Conservation (phyloP, 179 eudicot genomes). For the Silene vulgaris region DNA sequence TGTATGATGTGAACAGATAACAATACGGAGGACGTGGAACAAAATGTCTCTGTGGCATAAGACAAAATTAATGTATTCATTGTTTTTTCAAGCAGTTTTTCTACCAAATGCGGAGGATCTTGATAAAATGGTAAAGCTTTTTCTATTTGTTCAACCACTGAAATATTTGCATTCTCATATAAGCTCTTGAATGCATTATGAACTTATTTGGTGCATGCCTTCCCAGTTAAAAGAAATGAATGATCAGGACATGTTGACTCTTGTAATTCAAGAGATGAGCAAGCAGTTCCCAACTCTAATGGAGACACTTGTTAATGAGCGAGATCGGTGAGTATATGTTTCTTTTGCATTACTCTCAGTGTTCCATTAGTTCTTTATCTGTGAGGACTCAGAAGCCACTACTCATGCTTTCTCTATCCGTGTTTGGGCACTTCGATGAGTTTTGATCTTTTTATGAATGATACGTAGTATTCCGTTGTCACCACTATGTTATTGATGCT, state of each 20-base stretch:
- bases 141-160: neutral
- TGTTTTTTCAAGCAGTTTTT: slow-evolving; percentile 67
- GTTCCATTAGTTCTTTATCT: slow-evolving; percentile 1
- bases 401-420: slow-evolving; percentile 7
- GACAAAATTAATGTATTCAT: slow-evolving; percentile 51
- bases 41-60: slow-evolving; percentile 87
- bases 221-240: slow-evolving; percentile 77
- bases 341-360: slow-evolving; percentile 14
- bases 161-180: neutral
- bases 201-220: slow-evolving; percentile 20
- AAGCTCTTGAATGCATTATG: slow-evolving; percentile 14
- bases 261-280: slow-evolving; percentile 92
- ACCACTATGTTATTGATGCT: neutral
- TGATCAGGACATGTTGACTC: slow-evolving; percentile 90
- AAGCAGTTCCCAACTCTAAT: slow-evolving; percentile 78
- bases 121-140: slow-evolving; percentile 48
- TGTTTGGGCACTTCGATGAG: neutral
- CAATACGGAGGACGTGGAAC: slow-evolving; percentile 64
- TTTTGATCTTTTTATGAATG: neutral
- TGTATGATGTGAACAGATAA: slow-evolving; percentile 38
- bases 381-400: neutral
- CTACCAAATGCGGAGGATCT: slow-evolving; percentile 67
- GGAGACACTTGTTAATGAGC: slow-evolving; percentile 92
- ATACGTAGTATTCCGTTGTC: neutral
- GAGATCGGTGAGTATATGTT: slow-evolving; percentile 71